A percentile compares a stretch with the other conserved stretches of the same genome.
Conservation (phyloP, 225 moss, liverwort and hornwort genomes). For the Sphagnum contortum region DNA sequence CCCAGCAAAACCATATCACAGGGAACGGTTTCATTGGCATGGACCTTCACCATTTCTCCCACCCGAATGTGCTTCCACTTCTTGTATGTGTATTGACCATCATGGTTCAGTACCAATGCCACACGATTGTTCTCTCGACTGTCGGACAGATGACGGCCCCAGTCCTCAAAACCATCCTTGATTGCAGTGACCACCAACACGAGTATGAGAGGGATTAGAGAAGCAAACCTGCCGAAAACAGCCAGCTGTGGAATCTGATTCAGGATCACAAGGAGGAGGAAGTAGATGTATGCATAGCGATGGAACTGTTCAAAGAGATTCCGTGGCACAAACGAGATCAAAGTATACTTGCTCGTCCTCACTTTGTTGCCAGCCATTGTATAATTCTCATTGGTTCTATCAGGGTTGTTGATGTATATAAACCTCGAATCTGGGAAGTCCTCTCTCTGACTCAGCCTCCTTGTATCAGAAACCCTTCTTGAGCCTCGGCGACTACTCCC, state of each 20-base stretch:
- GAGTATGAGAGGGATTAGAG: constrained; percentile 69
- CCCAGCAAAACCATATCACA: constrained; percentile 66
- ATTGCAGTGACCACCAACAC: constrained; percentile 75
- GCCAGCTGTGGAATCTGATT: constrained; percentile 88
- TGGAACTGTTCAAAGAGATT: constrained; percentile 92
- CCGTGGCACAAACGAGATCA: constrained; percentile 57
- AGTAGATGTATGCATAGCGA: constrained; percentile 78
- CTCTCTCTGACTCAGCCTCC: no score
- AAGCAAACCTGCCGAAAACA: constrained; percentile 74
- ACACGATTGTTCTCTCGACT: constrained; percentile 65
- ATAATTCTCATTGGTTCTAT: constrained; percentile 28
- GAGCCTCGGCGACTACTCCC: no score
- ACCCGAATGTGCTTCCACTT: constrained; percentile 76
- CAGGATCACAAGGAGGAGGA: constrained; percentile 64
- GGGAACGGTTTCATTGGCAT: constrained; percentile 69
- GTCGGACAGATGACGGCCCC: constrained; percentile 63
- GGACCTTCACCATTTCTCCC: constrained; percentile 75
- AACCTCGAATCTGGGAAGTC: constrained; percentile 19
- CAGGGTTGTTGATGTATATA: constrained; percentile 64
- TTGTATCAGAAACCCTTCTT: no score
- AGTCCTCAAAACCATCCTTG: constrained; percentile 91
- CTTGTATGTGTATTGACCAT: constrained; percentile 41
- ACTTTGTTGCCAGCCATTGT: constrained; percentile 54
- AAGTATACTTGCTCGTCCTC: constrained; percentile 78
- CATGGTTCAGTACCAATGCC: constrained; percentile 35